Percentiles rank a stretch among this genome's conserved stretches.
phyloP scores from a whole-genome alignment of 2,329 filamentous ascomycete genomes.

The Nemania sp. region DNA sequence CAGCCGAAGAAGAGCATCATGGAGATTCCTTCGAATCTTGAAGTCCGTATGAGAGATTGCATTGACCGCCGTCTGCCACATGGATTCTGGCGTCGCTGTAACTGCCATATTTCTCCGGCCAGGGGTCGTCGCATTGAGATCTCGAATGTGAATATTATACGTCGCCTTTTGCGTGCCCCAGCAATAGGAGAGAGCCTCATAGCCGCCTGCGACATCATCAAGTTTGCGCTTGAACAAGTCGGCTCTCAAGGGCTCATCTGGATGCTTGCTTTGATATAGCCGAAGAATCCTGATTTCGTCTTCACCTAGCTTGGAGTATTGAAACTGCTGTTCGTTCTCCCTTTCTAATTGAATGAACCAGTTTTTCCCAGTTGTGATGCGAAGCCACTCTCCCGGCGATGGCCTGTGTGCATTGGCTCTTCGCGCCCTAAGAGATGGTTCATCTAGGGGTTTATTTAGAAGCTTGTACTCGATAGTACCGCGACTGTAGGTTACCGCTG shows the following conservation, averaged over 20 bases:
- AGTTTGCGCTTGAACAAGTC: constrained; percentile 15
- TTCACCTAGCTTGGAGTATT: constrained; percentile 5
- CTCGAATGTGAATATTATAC: constrained; percentile 11
- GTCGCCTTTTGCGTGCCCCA: constrained; percentile 10
- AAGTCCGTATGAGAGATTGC: constrained; percentile 7
- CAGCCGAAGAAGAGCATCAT: constrained; percentile 1
- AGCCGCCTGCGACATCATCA: constrained; percentile 1
- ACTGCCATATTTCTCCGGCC: background rate
- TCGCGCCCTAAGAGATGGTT: constrained; percentile 6
- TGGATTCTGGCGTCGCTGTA: background rate
- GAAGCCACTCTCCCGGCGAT: constrained; percentile 8
- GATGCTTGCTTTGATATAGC: constrained; percentile 7
- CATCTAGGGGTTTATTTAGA: constrained; percentile 2
- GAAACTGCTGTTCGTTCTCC: constrained; percentile 10
- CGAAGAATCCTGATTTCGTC: constrained; percentile 12
- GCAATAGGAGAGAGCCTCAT: constrained; percentile 11
- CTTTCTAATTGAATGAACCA: background rate
- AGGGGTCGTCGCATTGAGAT: constrained; percentile 2
- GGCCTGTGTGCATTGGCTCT: constrained; percentile 14
- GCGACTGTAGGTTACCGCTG: constrained; percentile 9
- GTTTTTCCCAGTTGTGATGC: background rate
- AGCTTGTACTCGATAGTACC: constrained; percentile 10
- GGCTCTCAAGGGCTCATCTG: constrained; percentile 6
- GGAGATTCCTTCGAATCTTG: constrained; percentile 7
- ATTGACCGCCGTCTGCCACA: constrained; percentile 1